Base-by-base conservation (phyloP, 495 filamentous ascomycete species). In the Hypoxylon rickii region DNA sequence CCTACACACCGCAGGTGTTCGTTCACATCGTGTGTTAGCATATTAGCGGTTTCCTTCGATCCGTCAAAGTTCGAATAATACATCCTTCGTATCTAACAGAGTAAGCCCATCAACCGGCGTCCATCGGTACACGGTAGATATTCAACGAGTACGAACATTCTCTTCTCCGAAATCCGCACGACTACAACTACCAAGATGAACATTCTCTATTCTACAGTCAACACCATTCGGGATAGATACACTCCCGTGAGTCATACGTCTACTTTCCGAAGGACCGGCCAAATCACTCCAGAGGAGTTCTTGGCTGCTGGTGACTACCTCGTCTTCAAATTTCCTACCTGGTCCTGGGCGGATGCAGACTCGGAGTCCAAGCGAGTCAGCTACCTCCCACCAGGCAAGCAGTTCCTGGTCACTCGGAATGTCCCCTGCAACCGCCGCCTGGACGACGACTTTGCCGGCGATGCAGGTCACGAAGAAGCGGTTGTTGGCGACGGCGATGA, bases 271-370 rank as follows among this genome's bases (percentile, higher is more conserved):
- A 78, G 79, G 54, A 96, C 91, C 2, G 94, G 94, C 61, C 87
- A 97, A 73, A 90, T 99, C 73, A 97, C 95, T 0, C 93, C 93
- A 34, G 95, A 97, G 68, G 94, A 99, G 79, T 99, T 99, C 70
- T 79, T 96, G 12, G 86, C 87, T 3, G 95, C 94, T 2, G 94
- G 95, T 61, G 94, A 99, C 76, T 99, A 97, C 73, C 88, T 99
- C 32, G 92, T 96, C 66, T 96, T 93, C 84, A 97, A 96, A 77
- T 99, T 99, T 73, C 94, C 94, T 4, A 94, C 93, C 38, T 99
- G 94, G 94, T 87, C 89, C n/a, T 99, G 94, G 94, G 83, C 85
- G 51, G 89, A 93, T 61, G 92, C 92, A 40, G 89, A 92, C 7
- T 81, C 82, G 15, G 81, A 86, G 2, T 77, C 83, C 22, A 89